Conservation (phyloP, 257 asterid species). For the Jacaranda copaia region DNA sequence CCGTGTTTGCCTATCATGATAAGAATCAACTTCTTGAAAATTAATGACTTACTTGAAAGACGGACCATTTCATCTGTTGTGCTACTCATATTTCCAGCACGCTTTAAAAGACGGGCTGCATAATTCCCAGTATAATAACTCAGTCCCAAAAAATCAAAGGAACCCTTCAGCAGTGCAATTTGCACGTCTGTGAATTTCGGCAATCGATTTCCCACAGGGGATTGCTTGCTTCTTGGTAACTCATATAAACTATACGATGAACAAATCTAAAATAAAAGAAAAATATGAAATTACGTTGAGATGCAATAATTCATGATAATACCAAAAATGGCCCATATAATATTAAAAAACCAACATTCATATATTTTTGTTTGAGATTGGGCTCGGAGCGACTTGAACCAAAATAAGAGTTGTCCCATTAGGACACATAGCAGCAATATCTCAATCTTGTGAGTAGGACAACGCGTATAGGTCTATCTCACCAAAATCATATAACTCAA, state of each 20-base stretch:
- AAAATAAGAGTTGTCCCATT: no score
- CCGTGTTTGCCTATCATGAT: no score
- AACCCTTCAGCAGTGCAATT: conserved; percentile 47
- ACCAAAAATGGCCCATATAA: no score
- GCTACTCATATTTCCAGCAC: conserved; percentile 32
- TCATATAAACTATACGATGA: conserved; percentile 55
- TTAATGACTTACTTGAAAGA: conserved; percentile 37
- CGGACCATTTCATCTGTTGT: conserved; percentile 33
- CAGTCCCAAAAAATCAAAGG: conserved; percentile 62
- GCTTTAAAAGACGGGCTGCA: conserved; percentile 36
- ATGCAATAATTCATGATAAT: no score
- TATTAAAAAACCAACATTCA: no score
- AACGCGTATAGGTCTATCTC: no score
- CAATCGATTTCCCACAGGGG: conserved; percentile 47
- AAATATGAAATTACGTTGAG: not conserved
- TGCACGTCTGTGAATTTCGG: conserved; percentile 52
- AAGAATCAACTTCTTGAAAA: not conserved
- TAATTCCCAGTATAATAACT: conserved; percentile 63
- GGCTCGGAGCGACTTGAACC: no score
- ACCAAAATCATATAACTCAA: no score
- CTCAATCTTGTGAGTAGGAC: no score
- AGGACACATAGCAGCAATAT: no score
- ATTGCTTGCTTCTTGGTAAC: conserved; percentile 58
- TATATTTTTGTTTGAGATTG: no score
- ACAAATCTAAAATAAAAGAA: conserved; percentile 40